Conservation (phyloP, 768 basidiomycete species). For the Calocera viscosa region DNA sequence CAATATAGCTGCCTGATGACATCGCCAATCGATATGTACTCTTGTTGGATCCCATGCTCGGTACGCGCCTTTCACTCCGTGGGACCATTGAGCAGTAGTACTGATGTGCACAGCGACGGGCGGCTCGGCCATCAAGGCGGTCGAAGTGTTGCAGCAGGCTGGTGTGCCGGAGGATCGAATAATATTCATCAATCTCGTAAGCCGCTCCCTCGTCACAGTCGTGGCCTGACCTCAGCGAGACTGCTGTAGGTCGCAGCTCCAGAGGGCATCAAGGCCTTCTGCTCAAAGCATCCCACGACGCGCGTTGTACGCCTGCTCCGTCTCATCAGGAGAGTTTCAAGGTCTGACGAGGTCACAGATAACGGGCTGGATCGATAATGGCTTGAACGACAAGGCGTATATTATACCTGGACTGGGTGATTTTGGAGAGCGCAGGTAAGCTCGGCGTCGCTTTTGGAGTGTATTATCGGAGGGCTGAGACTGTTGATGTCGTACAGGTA, state of each 20-base stretch:
- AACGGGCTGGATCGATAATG: slow-evolving; percentile 91
- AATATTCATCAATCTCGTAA: slow-evolving; percentile 83
- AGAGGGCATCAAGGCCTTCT: slow-evolving; percentile 76
- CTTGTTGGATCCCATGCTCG: slow-evolving; percentile 94
- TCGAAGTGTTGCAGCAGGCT: slow-evolving; percentile 83
- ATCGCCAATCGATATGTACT: slow-evolving; percentile 85
- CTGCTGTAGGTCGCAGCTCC: slow-evolving; percentile 70
- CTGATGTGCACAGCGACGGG: slow-evolving; percentile 55
- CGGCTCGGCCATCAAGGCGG: slow-evolving; percentile 94
- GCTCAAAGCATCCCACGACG: slow-evolving; percentile 55
- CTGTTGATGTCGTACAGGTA: no score
- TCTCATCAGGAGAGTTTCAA: no score
- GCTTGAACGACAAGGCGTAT: slow-evolving; percentile 80
- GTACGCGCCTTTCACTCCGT: slow-evolving; percentile 29
- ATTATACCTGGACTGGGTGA: slow-evolving; percentile 95
- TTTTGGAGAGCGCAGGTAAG: slow-evolving; percentile 78
- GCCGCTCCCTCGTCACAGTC: slow-evolving; percentile 18
- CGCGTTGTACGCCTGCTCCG: slow-evolving; percentile 49
- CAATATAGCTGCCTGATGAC: slow-evolving; percentile 90
- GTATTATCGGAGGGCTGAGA: no score
- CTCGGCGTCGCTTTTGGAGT: no score
- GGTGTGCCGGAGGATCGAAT: slow-evolving; percentile 91
- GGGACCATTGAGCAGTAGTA: neutral
- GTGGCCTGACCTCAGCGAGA: no score
- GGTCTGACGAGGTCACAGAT: slow-evolving; percentile 44